Evolutionary conservation across 148 eudicot species (phyloP).

Genomic region (Bassia scoparia): DNA sequence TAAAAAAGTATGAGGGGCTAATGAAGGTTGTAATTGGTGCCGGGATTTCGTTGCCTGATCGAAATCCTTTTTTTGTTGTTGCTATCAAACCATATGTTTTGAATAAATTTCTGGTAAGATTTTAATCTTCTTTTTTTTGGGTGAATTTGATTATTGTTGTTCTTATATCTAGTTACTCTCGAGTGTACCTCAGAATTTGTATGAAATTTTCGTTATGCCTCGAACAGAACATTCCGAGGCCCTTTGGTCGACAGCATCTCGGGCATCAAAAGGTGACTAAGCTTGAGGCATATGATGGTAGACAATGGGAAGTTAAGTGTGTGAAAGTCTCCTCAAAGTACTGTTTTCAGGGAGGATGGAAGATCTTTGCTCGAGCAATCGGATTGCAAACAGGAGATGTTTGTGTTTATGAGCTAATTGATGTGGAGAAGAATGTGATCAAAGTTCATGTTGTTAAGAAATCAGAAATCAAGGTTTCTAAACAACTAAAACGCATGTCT

Average conservation of each 20-base stretch:
- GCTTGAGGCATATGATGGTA: conserved; percentile 24
- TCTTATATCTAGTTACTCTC: too few relatives aligned
- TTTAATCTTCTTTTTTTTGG: too few relatives aligned
- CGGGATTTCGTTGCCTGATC: conserved; percentile 10
- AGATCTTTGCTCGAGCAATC: conserved; percentile 21
- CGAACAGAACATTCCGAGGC: neutral
- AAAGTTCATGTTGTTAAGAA: conserved; percentile 21
- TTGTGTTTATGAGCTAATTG: conserved; percentile 39
- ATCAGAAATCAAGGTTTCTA: neutral
- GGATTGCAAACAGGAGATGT: conserved; percentile 36
- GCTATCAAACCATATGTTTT: neutral
- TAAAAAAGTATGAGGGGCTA: neutral
- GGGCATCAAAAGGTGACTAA: neutral
- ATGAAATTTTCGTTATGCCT: too few relatives aligned
- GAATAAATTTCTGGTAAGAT: conserved; percentile 4
- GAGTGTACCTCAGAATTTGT: too few relatives aligned
- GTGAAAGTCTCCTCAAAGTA: neutral
- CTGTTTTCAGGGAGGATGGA: conserved; percentile 37
- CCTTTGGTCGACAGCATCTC: conserved; percentile 9
- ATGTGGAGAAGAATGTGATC: conserved; percentile 1
- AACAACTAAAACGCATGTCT: neutral
- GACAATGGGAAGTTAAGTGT: conserved; percentile 32
- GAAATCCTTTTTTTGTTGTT: conserved; percentile 25
- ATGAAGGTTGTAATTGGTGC: neutral
- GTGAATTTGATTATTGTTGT: too few relatives aligned